Conservation (phyloP, 768 basidiomycete genomes). For the Tubosaeta sp. region DNA sequence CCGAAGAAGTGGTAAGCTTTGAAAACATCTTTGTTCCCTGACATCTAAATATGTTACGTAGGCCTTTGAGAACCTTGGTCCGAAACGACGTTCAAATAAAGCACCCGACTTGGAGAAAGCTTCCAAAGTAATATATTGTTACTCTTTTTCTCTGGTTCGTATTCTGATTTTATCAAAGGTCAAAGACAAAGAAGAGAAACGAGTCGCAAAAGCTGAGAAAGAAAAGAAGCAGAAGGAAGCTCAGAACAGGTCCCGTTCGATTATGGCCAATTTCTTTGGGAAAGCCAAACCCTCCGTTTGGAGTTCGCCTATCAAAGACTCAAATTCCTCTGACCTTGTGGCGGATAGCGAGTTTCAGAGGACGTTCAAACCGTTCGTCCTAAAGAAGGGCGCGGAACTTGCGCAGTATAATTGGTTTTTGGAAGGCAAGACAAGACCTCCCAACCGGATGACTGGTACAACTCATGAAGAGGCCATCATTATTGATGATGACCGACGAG, state of each 20-base stretch:
- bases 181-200: constrained; percentile 65
- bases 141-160: background rate
- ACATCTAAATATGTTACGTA: constrained; percentile 3
- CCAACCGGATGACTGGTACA: constrained; percentile 16
- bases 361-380: constrained; percentile 72
- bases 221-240: constrained; percentile 69
- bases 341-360: constrained; percentile 63
- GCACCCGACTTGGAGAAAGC: constrained; percentile 51
- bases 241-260: constrained; percentile 65
- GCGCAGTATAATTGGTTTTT: constrained; percentile 74
- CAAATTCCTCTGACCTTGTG: constrained; percentile 31
- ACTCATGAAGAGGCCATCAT: constrained; percentile 50
- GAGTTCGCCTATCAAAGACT: constrained; percentile 22
- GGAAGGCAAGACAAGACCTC: constrained; percentile 29
- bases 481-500: constrained; percentile 42
- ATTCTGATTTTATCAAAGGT: constrained; percentile 40
- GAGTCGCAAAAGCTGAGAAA: constrained; percentile 62
- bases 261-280: constrained; percentile 77
- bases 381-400: constrained; percentile 70
- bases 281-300: constrained; percentile 45
- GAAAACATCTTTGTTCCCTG: background rate
- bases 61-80: constrained; percentile 24
- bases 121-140: constrained; percentile 20
- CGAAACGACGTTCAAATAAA: constrained; percentile 46
- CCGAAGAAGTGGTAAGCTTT: constrained; percentile 37